Evolutionary conservation across 2,329 filamentous ascomycete species (phyloP).

Genomic region (Xylariaceae sp.): DNA sequence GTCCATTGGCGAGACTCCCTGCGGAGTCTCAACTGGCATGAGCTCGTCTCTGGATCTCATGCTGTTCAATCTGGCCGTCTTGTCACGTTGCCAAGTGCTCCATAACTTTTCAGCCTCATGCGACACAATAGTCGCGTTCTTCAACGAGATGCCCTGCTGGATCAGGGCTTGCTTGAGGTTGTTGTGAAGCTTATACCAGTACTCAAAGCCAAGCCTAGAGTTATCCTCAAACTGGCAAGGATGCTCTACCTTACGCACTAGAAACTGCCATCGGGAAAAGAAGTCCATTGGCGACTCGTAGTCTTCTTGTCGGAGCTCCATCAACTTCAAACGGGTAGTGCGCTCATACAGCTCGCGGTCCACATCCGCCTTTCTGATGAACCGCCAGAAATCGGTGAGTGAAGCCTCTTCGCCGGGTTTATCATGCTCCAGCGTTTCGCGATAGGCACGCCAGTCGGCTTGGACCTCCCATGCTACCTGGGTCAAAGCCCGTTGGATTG

Average conservation of each 20-base stretch:
- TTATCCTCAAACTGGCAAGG: background rate
- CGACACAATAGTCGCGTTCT: background rate
- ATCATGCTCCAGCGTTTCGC: background rate
- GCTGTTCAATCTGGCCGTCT: background rate
- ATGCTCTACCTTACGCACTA: background rate
- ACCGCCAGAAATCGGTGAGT: background rate
- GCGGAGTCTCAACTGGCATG: no score
- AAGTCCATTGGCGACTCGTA: background rate
- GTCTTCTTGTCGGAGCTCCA: background rate
- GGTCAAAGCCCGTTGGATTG: background rate
- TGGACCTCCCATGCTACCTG: background rate
- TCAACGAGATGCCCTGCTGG: background rate
- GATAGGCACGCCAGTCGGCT: background rate
- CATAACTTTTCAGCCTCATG: background rate
- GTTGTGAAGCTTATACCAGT: background rate
- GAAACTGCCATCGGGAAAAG: background rate
- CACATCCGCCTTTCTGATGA: background rate
- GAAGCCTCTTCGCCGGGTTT: background rate
- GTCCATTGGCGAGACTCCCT: no score
- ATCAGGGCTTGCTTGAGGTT: background rate
- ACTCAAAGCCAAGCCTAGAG: background rate
- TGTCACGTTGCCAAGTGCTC: background rate
- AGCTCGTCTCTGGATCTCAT: background rate
- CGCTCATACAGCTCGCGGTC: background rate
- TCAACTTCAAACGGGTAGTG: background rate